Evolutionary conservation across 768 basidiomycete genomes (phyloP).

Genomic region (Termitomyces sp.): DNA sequence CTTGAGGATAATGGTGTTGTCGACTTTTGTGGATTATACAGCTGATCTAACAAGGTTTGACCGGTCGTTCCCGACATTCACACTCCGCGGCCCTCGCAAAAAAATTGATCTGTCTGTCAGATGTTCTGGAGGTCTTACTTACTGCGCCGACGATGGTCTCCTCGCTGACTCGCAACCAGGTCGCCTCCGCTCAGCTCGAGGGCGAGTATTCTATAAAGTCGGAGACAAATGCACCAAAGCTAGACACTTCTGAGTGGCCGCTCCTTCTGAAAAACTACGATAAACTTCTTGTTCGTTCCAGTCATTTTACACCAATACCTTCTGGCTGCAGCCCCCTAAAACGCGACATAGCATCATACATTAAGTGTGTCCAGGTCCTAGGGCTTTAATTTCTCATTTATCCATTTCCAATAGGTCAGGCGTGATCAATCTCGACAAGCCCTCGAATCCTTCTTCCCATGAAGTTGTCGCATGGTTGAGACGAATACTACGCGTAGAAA

Average conservation of each 20-base stretch:
- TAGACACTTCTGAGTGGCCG: slow-evolving; percentile 98
- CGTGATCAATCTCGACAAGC: slow-evolving; percentile 99
- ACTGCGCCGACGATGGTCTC: slow-evolving; percentile 29
- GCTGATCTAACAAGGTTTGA: slow-evolving; percentile 33
- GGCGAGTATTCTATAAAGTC: slow-evolving; percentile 83
- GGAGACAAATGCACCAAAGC: slow-evolving; percentile 62
- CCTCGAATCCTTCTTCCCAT: slow-evolving; percentile 97
- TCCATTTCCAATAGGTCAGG: slow-evolving; percentile 64
- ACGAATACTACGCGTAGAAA: slow-evolving; percentile 94
- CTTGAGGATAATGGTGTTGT: slow-evolving; percentile 20
- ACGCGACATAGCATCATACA: slow-evolving; percentile 86
- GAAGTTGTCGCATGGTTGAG: slow-evolving; percentile 99
- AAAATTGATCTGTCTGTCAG: slow-evolving; percentile 9
- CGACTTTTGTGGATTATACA: slow-evolving; percentile 46
- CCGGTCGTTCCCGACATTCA: slow-evolving; percentile 11
- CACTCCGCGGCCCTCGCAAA: slow-evolving; percentile 12
- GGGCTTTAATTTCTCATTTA: slow-evolving; percentile 3
- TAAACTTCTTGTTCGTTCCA: slow-evolving; percentile 89
- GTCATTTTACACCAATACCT: slow-evolving; percentile 98
- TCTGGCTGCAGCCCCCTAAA: slow-evolving; percentile 92
- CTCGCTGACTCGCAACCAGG: slow-evolving; percentile 57
- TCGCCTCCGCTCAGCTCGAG: slow-evolving; percentile 67
- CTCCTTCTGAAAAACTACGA: slow-evolving; percentile 98
- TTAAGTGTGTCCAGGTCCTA: slow-evolving; percentile 58
- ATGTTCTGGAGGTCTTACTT: neutral